phyloP scores from a whole-genome alignment of 352 stramenopile genomes.

The Phytopythium ostracodes region DNA sequence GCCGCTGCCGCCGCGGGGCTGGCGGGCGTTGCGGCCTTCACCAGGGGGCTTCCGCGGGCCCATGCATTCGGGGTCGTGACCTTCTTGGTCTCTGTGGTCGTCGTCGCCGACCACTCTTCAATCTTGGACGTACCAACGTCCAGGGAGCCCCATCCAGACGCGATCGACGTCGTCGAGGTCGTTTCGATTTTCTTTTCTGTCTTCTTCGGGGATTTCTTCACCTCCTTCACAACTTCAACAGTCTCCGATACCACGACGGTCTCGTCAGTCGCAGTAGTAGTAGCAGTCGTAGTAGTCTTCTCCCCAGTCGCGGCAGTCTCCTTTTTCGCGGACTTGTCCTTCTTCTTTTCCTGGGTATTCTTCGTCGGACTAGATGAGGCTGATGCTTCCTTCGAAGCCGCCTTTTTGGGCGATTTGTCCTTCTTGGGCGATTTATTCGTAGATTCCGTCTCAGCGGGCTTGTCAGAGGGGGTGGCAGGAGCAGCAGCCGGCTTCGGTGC shows the following conservation, averaged over 20 bases:
- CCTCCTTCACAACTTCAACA: constrained; percentile 24
- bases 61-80: constrained; percentile 60
- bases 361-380: constrained; percentile 36
- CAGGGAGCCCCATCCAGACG: constrained; percentile 54
- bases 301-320: neutral
- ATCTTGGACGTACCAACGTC: constrained; percentile 65
- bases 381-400: neutral
- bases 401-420: constrained; percentile 1
- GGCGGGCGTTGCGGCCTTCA: constrained; percentile 25
- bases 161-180: constrained; percentile 33
- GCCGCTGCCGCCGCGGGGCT: constrained; percentile 28
- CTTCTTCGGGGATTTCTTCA: constrained; percentile 23
- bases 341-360: constrained; percentile 38
- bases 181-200: constrained; percentile 15
- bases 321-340: constrained; percentile 31
- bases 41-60: constrained; percentile 51
- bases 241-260: constrained; percentile 21
- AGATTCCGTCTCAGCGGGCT: constrained; percentile 1
- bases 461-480: neutral
- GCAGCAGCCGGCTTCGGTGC: neutral
- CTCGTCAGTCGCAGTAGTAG: constrained; percentile 2
- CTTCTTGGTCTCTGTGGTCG: constrained; percentile 44
- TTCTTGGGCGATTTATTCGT: neutral
- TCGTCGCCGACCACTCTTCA: constrained; percentile 50
- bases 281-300: constrained; percentile 2